A percentile compares a stretch with the other conserved stretches of the same genome.
Evolutionary conservation across 176 grass and related monocot species (phyloP).

Genomic region (Bolboschoenus planiculmis): DNA sequence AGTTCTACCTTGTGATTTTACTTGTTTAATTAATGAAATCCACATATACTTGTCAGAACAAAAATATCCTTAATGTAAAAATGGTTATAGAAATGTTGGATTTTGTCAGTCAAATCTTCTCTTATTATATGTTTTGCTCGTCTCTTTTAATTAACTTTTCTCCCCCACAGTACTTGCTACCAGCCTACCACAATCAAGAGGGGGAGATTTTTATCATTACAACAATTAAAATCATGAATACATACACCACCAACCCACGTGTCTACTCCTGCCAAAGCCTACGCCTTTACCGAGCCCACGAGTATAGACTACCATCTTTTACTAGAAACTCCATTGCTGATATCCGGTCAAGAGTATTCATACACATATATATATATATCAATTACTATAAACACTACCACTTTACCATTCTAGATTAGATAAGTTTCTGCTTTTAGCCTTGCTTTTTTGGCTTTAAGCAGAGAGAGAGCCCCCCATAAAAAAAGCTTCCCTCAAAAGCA

Average conservation of each 20-base stretch:
- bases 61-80: too few relatives aligned
- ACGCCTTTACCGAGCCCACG: slow-evolving; percentile 12
- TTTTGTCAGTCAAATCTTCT: too few relatives aligned
- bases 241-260: slow-evolving; percentile 11
- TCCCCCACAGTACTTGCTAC: neutral
- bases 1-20: too few relatives aligned
- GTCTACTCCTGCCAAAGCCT: slow-evolving; percentile 21
- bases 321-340: neutral
- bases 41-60: too few relatives aligned
- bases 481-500: slow-evolving; percentile 31
- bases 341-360: slow-evolving; percentile 1
- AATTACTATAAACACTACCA: neutral
- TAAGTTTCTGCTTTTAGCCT: slow-evolving; percentile 23
- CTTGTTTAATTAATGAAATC: too few relatives aligned
- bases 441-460: slow-evolving; percentile 14
- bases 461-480: slow-evolving; percentile 5
- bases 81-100: too few relatives aligned
- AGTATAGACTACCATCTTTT: slow-evolving; percentile 12
- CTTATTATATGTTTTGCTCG: too few relatives aligned
- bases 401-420: slow-evolving; percentile 20
- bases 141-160: neutral
- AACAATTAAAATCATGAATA: neutral
- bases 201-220: neutral
- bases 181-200: neutral
- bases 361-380: too few relatives aligned